Evolutionary conservation across 176 grass and related monocot species (phyloP).

Genomic region (Oryza longistaminata): DNA sequence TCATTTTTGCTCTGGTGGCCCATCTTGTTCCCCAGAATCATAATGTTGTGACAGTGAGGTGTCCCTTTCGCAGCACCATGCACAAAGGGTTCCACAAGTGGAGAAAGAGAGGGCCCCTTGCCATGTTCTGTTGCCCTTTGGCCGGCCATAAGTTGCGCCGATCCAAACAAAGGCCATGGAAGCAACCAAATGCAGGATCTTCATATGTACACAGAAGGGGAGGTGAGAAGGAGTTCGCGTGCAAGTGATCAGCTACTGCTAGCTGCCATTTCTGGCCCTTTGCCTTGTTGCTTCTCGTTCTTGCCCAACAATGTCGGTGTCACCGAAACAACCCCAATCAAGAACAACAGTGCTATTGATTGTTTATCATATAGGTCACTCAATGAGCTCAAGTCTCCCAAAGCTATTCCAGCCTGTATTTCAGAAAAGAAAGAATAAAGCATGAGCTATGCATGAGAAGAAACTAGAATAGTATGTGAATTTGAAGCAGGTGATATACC

Average conservation of each 20-base stretch:
- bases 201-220: slow-evolving; percentile 46
- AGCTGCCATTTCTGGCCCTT: slow-evolving; percentile 29
- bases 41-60: background rate
- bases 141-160: background rate
- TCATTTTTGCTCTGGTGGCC: background rate
- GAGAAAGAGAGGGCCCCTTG: background rate
- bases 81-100: background rate
- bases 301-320: slow-evolving; percentile 80
- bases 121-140: background rate
- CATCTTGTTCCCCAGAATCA: background rate
- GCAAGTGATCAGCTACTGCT: slow-evolving; percentile 44
- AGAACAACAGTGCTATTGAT: slow-evolving; percentile 80
- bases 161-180: background rate
- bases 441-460: background rate
- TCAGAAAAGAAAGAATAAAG: background rate
- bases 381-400: slow-evolving; percentile 79
- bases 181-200: slow-evolving; percentile 14
- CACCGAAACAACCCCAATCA: slow-evolving; percentile 86
- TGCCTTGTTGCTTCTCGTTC: slow-evolving; percentile 48
- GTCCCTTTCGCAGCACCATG: background rate
- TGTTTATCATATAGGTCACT: slow-evolving; percentile 89
- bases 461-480: background rate
- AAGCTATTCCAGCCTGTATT: slow-evolving; percentile 86
- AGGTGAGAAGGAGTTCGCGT: background rate
- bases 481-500: slow-evolving; percentile 42